These are phyloP conservation scores for Thelonectria blattea DNA, from an alignment of 2,329 filamentous ascomycete species.

Conservation along the genomic window DNA sequence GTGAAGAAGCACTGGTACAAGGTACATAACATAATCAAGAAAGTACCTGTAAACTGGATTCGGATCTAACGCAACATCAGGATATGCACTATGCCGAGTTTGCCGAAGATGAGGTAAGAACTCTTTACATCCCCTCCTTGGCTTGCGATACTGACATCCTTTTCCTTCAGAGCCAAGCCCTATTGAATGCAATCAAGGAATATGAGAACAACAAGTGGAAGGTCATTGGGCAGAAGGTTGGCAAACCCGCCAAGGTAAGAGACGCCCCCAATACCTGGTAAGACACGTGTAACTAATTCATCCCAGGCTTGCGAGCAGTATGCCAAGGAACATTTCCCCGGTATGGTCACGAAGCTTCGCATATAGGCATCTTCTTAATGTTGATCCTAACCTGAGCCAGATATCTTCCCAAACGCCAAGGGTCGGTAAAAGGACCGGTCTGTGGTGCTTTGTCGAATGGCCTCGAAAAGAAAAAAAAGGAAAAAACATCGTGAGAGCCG, in stretches of 20 bases:
- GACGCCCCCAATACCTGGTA: not conserved
- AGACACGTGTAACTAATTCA: conserved; percentile 2
- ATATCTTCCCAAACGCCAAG: conserved; percentile 48
- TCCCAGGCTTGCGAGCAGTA: conserved; percentile 71
- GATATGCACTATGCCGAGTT: conserved; percentile 99
- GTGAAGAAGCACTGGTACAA: conserved; percentile 99
- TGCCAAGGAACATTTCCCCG: conserved; percentile 91
- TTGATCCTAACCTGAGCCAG: conserved; percentile 42
- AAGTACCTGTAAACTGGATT: not conserved
- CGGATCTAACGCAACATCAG: conserved; percentile 49
- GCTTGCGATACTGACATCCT: conserved; percentile 28
- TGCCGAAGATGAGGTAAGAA: conserved; percentile 88
- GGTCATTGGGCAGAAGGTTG: conserved; percentile 92
- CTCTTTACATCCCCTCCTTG: conserved; percentile 24
- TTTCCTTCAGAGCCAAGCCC: conserved; percentile 68
- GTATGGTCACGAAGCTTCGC: conserved; percentile 41
- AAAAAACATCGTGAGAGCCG: conserved; percentile 27
- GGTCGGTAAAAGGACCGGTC: conserved; percentile 40
- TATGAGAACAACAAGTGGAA: conserved; percentile 99
- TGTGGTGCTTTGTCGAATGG: conserved; percentile 2
- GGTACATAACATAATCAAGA: conserved; percentile 53
- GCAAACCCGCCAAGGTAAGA: conserved; percentile 86
- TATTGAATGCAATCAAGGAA: conserved; percentile 95
- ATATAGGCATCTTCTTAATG: conserved; percentile 27
- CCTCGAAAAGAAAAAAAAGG: conserved; percentile 27